Base-by-base conservation (phyloP, 257 asterid species). In the Solanum stenotomum region DNA sequence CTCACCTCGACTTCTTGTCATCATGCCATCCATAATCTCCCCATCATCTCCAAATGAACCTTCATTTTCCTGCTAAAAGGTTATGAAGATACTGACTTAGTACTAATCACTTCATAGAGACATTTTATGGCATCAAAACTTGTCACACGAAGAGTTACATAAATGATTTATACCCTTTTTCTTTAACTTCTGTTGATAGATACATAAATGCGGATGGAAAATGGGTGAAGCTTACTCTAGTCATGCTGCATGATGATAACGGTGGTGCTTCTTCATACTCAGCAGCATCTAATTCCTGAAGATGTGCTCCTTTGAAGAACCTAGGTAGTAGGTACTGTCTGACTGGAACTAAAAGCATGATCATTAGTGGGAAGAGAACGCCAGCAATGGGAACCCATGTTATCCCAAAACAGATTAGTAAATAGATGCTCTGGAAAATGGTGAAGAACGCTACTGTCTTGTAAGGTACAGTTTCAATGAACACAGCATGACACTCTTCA, bases 331-430 rank as follows among this genome's bases (percentile, higher is more conserved):
- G 65, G 87, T 38, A 88, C 78, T 88, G 90, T 37, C 88, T 84
- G 42, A 88, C 88, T 5, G 90, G 90, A 88, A 88, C 85, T 25
- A 88, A 81, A 74, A 88, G 90, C 90, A 88, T 88, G 85, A 88
- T 88, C 87, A 88, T 49, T 40, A 88, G 49, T 12, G 90, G 88
- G 70, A 88, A 88, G 81, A 88, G 42, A 25, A 84, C 90, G 14
- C 88, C 90, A 83, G 88, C 90, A 46, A 88, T 85, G 27, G 89
- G 89, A 49, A 88, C 85, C 89, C 87, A 88, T 83, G 90, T 88
- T 61, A 88, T 88, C 68, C 90, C 85, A 27, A 88, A 88, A 70
- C 90, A 88, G 67, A 88, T 74, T 34, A 88, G 88, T 75, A 88
- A 71, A 79, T 88, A 88, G 77, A 86, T n/a, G 49, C 88, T 84